Evolutionary conservation across 371 early-diverging fungal species (phyloP), one percentile per base, ranked within the genome.

Genomic region (Catenaria anguillulae): DNA sequence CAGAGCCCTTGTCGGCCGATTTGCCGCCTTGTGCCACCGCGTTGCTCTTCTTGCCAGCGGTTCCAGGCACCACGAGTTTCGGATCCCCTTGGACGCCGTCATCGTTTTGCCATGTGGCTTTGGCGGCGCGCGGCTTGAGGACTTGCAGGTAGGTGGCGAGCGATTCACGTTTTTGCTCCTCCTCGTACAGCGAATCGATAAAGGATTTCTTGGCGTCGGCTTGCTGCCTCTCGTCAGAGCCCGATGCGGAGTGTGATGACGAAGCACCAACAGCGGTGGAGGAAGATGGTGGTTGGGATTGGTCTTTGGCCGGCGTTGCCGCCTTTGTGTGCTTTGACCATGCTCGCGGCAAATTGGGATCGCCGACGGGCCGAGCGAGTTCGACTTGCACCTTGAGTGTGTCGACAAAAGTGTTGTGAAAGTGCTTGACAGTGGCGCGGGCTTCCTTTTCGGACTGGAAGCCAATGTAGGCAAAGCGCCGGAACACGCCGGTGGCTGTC

Each of bases 51-150:
- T 62, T 36, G 55, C 65, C 65, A 60, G 66, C 55, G 64, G 55
- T 21, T 65, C 62, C 0, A 71, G 70, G 17, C 54, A 62, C 37
- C 56, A 60, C 1, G 37, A 43, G 12, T 12, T 43, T 23, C 15
- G 23, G 15, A 43, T 12, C 43, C n/a, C n/a, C n/a, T n/a, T n/a
- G n/a, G n/a, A n/a, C n/a, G 15, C 21, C 33, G 64, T 92, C 92
- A 60, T 96, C 95, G 71, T 96, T 94, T 5, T 86, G 84, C 97
- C 97, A 96, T 1, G 92, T 90, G 65, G 85, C 81, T 62, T 82
- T 77, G 61, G 79, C 79, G 0, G 87, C 77, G 45, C 93, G 79
- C 4, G 88, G 84, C 40, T 85, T 74, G 92, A 93, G 90, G 35
- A 92, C 90, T 66, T 89, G 84, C 69, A 94, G 68, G 71, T 85